phyloP scores from a whole-genome alignment of 306 rosid genomes.

The Dalbergia cultrata region DNA sequence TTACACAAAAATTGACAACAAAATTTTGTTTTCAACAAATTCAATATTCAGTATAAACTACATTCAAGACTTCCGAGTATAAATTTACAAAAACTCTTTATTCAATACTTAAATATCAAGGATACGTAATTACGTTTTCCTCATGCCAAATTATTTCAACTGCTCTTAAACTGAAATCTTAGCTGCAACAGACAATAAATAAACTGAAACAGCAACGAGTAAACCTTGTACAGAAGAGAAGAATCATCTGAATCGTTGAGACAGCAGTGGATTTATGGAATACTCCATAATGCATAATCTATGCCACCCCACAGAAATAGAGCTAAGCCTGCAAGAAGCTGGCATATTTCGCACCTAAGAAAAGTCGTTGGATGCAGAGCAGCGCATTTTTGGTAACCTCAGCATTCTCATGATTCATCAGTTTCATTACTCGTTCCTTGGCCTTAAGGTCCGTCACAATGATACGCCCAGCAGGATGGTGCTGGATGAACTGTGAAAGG shows the following conservation, averaged over 20 bases:
- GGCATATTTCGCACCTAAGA: conserved; percentile 94
- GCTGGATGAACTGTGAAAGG: conserved; percentile 89
- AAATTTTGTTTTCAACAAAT: conserved; percentile 21
- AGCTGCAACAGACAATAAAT: conserved; percentile 48
- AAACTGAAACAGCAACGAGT: conserved; percentile 41
- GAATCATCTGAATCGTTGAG: conserved; percentile 11
- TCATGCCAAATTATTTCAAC: conserved; percentile 41
- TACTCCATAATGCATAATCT: conserved; percentile 1
- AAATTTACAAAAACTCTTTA: conserved; percentile 51
- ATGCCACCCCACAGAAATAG: conserved; percentile 35
- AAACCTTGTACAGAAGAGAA: conserved; percentile 46
- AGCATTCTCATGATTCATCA: conserved; percentile 90
- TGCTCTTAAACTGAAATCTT: conserved; percentile 38
- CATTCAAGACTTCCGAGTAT: conserved; percentile 25
- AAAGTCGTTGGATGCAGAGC: conserved; percentile 96
- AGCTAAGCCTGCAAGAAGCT: conserved; percentile 91
- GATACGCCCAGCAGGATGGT: conserved; percentile 86
- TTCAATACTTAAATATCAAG: conserved; percentile 45
- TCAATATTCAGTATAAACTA: conserved; percentile 24
- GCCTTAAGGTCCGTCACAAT: conserved; percentile 95
- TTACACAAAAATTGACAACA: background rate
- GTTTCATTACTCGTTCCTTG: conserved; percentile 94
- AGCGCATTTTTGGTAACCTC: conserved; percentile 97
- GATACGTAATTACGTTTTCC: conserved; percentile 43
- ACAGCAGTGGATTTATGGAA: conserved; percentile 11